These are phyloP conservation scores for Globisporangium splendens DNA, from an alignment of 352 stramenopile species.

Conservation along the genomic window DNA sequence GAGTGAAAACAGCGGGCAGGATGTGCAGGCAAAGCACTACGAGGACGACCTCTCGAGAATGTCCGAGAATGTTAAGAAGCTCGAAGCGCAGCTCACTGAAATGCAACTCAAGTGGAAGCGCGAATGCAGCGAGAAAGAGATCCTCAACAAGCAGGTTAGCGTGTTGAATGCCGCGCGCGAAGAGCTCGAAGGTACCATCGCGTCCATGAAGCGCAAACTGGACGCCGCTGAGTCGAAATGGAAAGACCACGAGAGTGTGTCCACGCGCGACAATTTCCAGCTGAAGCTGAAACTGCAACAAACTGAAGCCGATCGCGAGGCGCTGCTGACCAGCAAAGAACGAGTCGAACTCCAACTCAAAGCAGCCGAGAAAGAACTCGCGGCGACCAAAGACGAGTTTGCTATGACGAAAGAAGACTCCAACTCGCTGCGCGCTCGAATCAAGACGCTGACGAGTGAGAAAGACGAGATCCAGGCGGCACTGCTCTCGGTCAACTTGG, in stretches of 20 bases:
- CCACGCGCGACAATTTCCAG: constrained; percentile 21
- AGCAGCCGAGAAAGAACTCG: constrained; percentile 29
- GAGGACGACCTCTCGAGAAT: constrained; percentile 23
- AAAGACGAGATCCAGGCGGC: constrained; percentile 36
- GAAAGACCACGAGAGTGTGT: constrained; percentile 15
- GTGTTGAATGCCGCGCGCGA: constrained; percentile 11
- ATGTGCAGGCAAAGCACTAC: constrained; percentile 14
- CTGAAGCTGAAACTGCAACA: constrained; percentile 41
- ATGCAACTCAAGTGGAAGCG: constrained; percentile 14
- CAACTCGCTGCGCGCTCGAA: constrained; percentile 25
- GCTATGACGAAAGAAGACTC: constrained; percentile 17
- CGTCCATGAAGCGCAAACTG: constrained; percentile 12
- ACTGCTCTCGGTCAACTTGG: constrained; percentile 28
- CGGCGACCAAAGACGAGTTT: constrained; percentile 21
- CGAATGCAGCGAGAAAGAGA: constrained; percentile 17
- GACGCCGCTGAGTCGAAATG: constrained; percentile 19
- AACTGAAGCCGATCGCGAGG: constrained; percentile 21
- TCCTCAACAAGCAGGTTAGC: constrained; percentile 11
- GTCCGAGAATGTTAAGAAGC: constrained; percentile 11
- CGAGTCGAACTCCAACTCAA: constrained; percentile 26
- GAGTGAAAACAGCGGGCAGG: constrained; percentile 27
- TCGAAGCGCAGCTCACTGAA: constrained; percentile 16
- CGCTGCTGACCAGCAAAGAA: constrained; percentile 22
- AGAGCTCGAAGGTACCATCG: constrained; percentile 12
- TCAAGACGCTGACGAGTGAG: constrained; percentile 32